Evolutionary conservation across 352 stramenopile species (phyloP).

Genomic region (Globisporangium megalacanthum): DNA sequence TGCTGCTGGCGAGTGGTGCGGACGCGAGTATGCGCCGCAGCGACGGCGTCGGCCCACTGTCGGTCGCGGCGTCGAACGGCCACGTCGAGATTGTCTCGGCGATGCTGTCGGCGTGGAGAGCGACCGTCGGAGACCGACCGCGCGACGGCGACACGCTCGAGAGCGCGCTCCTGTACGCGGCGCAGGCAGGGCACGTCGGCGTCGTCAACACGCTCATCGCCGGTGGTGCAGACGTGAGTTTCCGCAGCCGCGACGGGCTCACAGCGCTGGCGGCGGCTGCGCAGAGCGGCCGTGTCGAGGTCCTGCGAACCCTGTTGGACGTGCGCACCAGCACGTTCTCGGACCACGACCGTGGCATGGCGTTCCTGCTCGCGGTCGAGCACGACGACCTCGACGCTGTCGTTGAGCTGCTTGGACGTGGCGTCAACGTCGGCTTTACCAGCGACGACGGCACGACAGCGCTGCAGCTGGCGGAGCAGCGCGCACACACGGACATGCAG

Average conservation of each 20-base stretch:
- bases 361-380: constrained; percentile 3
- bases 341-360: constrained; percentile 1
- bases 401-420: constrained; percentile 5
- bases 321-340: not conserved
- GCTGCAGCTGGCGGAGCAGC: constrained; percentile 5
- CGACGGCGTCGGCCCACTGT: constrained; percentile 5
- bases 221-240: not conserved
- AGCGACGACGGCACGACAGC: constrained; percentile 2
- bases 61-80: constrained; percentile 7
- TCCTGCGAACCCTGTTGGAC: constrained; percentile 2
- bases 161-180: constrained; percentile 6
- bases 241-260: not conserved
- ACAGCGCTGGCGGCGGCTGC: constrained; percentile 4
- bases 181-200: constrained; percentile 2
- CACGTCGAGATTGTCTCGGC: constrained; percentile 4
- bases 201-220: constrained; percentile 2
- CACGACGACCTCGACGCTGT: constrained; percentile 2
- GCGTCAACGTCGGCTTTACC: constrained; percentile 3
- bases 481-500: constrained; percentile 1
- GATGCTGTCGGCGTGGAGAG: not conserved
- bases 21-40: constrained; percentile 2
- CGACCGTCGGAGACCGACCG: too few species aligned
- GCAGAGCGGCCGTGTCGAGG: constrained; percentile 1
- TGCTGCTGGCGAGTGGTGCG: constrained; percentile 2
- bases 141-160: not conserved